phyloP scores from a whole-genome alignment of 2,329 filamentous ascomycete genomes.

The Penicillium sp. region DNA sequence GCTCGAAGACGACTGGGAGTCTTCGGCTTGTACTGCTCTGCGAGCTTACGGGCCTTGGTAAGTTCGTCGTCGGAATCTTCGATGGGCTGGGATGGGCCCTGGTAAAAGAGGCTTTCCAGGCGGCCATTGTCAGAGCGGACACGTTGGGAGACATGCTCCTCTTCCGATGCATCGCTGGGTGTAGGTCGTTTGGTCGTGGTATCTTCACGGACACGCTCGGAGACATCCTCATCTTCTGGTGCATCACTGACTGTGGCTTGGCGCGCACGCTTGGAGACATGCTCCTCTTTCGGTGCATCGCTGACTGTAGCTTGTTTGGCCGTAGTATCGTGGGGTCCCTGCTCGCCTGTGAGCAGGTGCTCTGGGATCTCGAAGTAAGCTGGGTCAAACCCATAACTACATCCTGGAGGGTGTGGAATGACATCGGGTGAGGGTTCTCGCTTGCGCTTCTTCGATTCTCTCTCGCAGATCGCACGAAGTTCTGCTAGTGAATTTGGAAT shows the following conservation, averaged over 20 bases:
- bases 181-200: not conserved
- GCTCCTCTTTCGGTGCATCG: not conserved
- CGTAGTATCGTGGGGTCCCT: not conserved
- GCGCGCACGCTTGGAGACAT: not conserved
- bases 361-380: conserved; percentile 37
- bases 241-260: not conserved
- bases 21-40: conserved; percentile 45
- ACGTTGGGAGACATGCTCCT: not conserved
- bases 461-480: not conserved
- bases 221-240: not conserved
- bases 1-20: conserved; percentile 44
- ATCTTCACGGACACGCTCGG: not conserved
- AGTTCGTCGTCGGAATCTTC: conserved; percentile 8
- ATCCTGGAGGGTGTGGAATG: conserved; percentile 43
- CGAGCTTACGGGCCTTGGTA: conserved; percentile 37
- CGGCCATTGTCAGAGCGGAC: not conserved
- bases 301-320: not conserved
- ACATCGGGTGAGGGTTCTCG: conserved; percentile 39
- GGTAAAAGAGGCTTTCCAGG: conserved; percentile 13
- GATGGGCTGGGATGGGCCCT: not conserved
- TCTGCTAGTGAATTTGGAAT: not conserved
- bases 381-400: conserved; percentile 42
- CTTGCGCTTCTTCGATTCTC: conserved; percentile 38
- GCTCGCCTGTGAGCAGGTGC: conserved; percentile 23
- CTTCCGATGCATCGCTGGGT: not conserved